A percentile compares a stretch with the other conserved stretches of the same genome.
phyloP scores from a whole-genome alignment of 331 rosid genomes.

The Phaseolus coccineus region DNA sequence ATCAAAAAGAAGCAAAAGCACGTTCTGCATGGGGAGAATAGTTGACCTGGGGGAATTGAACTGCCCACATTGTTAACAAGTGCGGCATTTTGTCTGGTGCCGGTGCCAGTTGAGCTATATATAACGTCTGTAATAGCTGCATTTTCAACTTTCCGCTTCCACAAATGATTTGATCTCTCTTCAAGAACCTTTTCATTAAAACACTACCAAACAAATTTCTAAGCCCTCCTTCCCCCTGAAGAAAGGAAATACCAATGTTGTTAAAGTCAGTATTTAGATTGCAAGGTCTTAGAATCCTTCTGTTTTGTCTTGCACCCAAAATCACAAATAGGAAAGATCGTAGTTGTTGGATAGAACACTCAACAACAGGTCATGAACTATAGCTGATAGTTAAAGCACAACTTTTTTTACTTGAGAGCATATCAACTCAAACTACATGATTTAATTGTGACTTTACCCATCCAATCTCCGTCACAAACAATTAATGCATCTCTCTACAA shows the following conservation, averaged over 20 bases:
- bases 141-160: constrained; percentile 31
- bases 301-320: background rate
- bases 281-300: background rate
- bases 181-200: constrained; percentile 16
- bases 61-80: background rate
- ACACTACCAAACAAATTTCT: constrained; percentile 14
- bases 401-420: too few species aligned
- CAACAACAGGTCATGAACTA: too few species aligned
- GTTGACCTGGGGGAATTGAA: constrained; percentile 8
- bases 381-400: too few species aligned
- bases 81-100: background rate
- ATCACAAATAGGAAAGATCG: background rate
- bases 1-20: background rate
- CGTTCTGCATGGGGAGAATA: background rate
- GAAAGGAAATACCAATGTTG: background rate
- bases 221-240: background rate
- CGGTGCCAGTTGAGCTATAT: constrained; percentile 17
- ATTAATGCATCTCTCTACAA: too few species aligned
- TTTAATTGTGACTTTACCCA: background rate
- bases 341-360: background rate
- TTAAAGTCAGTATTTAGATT: background rate
- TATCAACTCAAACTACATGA: too few species aligned
- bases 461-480: too few species aligned
- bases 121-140: background rate
- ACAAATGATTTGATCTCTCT: background rate